A percentile compares a stretch with the other conserved stretches of the same genome.
These are phyloP conservation scores for Aspergillus sparsus DNA, from an alignment of 495 filamentous ascomycete species.

Conservation along the genomic window DNA sequence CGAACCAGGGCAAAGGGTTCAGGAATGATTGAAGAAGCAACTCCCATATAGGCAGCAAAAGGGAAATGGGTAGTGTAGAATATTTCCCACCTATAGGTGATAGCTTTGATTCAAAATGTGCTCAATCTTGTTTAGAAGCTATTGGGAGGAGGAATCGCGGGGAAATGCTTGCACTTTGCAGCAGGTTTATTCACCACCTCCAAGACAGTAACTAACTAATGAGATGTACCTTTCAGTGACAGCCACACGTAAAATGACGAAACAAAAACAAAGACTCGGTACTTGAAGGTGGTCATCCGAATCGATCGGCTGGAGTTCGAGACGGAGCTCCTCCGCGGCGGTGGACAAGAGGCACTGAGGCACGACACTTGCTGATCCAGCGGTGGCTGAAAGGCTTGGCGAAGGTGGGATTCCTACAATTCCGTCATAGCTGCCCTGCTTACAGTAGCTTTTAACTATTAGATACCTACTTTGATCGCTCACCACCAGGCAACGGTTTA, in stretches of 20 bases:
- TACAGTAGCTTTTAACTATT: too few species aligned
- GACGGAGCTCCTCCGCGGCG: too few species aligned
- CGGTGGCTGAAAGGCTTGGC: too few species aligned
- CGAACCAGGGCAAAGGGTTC: slow-evolving; percentile 13
- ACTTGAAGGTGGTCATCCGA: slow-evolving; percentile 12
- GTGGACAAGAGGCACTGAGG: too few species aligned
- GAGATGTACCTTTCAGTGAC: neutral
- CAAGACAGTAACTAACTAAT: neutral
- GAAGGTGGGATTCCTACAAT: too few species aligned
- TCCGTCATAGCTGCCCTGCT: too few species aligned
- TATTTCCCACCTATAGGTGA: slow-evolving; percentile 1
- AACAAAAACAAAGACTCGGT: slow-evolving; percentile 17
- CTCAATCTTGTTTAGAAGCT: slow-evolving; percentile 14
- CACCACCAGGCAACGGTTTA: too few species aligned
- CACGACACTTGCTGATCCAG: too few species aligned
- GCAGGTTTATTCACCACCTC: slow-evolving; percentile 9
- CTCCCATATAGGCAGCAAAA: slow-evolving; percentile 16
- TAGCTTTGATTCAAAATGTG: slow-evolving; percentile 7
- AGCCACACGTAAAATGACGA: neutral
- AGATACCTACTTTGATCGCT: too few species aligned
- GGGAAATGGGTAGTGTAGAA: neutral
- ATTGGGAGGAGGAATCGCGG: slow-evolving; percentile 13
- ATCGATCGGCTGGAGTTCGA: slow-evolving; percentile 6
- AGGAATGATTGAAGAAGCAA: neutral
- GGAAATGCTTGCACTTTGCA: slow-evolving; percentile 7